A percentile compares a stretch with the other conserved stretches of the same genome.
Conservation (phyloP, 2,329 filamentous ascomycete species). For the Ascochyta lentis region DNA sequence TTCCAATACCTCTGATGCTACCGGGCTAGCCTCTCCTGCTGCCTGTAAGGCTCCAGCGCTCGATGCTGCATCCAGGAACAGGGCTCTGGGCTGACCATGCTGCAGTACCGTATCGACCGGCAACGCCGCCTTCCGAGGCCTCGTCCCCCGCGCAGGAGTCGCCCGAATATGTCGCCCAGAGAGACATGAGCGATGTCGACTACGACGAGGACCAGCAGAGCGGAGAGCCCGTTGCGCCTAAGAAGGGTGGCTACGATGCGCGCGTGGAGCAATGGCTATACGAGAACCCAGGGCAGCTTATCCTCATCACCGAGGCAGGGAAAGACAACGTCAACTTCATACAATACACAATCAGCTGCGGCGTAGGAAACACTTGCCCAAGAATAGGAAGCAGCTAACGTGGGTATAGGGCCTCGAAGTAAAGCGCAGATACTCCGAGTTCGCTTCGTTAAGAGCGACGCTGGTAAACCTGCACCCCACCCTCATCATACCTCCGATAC, state of each 20-base stretch:
- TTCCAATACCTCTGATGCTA: conserved; percentile 71
- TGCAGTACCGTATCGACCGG: conserved; percentile 57
- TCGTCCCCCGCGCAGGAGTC: conserved; percentile 72
- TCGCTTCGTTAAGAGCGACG: conserved; percentile 86
- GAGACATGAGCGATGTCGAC: conserved; percentile 66
- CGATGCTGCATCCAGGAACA: background rate
- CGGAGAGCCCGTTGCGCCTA: conserved; percentile 56
- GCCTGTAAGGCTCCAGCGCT: conserved; percentile 41
- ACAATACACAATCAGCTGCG: conserved; percentile 95
- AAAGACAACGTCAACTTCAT: conserved; percentile 95
- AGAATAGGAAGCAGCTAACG: conserved; percentile 22
- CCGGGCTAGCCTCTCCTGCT: conserved; percentile 50
- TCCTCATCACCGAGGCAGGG: conserved; percentile 91
- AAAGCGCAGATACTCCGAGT: conserved; percentile 93
- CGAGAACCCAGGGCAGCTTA: conserved; percentile 88
- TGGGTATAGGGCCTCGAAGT: conserved; percentile 84
- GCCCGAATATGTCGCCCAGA: conserved; percentile 62
- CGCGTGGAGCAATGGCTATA: conserved; percentile 97
- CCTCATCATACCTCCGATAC: conserved; percentile 93
- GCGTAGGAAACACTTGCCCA: conserved; percentile 63
- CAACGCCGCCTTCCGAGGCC: conserved; percentile 72
- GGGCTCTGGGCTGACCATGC: conserved; percentile 5
- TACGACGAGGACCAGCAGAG: conserved; percentile 57
- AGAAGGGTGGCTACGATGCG: conserved; percentile 90
- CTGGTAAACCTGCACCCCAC: conserved; percentile 93